Base-by-base conservation (phyloP, 108 stramenopile species). In the Chaetoceros muelleri region DNA sequence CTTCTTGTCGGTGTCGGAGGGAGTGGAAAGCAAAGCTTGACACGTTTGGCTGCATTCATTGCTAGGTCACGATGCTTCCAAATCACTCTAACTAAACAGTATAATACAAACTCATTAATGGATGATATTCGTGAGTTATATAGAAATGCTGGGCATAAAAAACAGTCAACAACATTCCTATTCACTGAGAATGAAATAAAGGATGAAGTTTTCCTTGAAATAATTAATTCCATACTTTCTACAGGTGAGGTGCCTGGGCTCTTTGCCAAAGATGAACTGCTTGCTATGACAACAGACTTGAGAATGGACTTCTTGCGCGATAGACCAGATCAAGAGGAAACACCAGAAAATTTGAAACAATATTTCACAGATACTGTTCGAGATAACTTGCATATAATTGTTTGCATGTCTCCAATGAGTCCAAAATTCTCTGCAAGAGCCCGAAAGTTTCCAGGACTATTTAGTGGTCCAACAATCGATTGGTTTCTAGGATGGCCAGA, bases 361-460 rank as follows among this genome's bases (percentile, higher is more conserved):
- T 94, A 69, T 70, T 94, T 94, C 69, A 79, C 85, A 27, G 90
- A 94, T 59, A 69, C 72, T 44, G 88, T 86, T 7, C 66, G 90
- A 44, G 88, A 93, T 65, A 92, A 92, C 64, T 64, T 94, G 34
- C 93, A 94, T 63, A 60, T 94, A 1, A 80, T 94, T 56, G 75
- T 94, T 16, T 94, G 93, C 75, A 94, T 94, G 93, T 88, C 86
- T 30, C 93, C 93, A n/a, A 64, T 93, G 62, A 92, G 89, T 69
- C 80, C 90, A 27, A 85, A 85, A 59, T 94, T 94, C 64, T 75
- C 90, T 18, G 65, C 78, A 31, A 67, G 93, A 23, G 93, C 93
- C 16, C 80, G 89, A 28, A 92, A 90, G 57, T 94, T 94, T 63
- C 93, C 93, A 8, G 82, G 93, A 18, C 65, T 94, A 47, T 74